Percentiles rank a stretch among this genome's conserved stretches.
These are phyloP conservation scores for Paraconiothyrium brasiliense DNA, from an alignment of 2,329 filamentous ascomycete genomes.

Conservation along the genomic window DNA sequence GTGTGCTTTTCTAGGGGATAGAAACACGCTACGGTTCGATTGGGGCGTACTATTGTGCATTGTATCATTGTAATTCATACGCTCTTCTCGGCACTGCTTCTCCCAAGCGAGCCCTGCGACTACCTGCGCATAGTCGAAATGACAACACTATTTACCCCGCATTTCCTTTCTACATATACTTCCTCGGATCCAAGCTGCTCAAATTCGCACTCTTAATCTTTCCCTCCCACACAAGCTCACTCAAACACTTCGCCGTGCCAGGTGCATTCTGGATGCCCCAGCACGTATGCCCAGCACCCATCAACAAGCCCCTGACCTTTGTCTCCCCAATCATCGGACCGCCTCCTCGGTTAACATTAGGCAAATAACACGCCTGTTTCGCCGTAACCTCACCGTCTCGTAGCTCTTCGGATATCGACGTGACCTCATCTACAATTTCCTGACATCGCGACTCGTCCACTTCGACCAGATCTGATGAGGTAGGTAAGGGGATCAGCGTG, in stretches of 20 bases:
- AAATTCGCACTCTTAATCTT: constrained; percentile 54
- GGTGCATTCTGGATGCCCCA: constrained; percentile 99
- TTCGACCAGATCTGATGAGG: constrained; percentile 77
- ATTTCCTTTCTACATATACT: constrained; percentile 26
- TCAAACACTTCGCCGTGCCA: constrained; percentile 68
- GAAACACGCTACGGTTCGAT: not conserved
- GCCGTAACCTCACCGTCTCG: constrained; percentile 67
- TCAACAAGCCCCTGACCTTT: constrained; percentile 74
- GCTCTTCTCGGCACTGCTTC: too few species aligned
- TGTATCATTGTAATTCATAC: too few species aligned
- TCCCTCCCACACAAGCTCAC: constrained; percentile 59
- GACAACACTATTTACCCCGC: not conserved
- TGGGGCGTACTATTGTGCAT: not conserved
- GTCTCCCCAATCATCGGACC: constrained; percentile 83
- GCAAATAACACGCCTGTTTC: constrained; percentile 92
- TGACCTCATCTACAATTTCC: constrained; percentile 83
- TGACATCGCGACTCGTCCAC: constrained; percentile 81
- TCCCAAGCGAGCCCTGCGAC: not conserved
- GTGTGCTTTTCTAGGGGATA: constrained; percentile 17
- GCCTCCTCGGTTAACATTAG: constrained; percentile 70
- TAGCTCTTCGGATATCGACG: constrained; percentile 62
- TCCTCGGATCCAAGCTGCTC: constrained; percentile 53
- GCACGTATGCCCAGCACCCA: constrained; percentile 93
- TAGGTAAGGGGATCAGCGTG: constrained; percentile 75
- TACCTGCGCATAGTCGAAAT: not conserved